Evolutionary conservation across 306 rosid species (phyloP).

Genomic region (Quercus wislizeni): DNA sequence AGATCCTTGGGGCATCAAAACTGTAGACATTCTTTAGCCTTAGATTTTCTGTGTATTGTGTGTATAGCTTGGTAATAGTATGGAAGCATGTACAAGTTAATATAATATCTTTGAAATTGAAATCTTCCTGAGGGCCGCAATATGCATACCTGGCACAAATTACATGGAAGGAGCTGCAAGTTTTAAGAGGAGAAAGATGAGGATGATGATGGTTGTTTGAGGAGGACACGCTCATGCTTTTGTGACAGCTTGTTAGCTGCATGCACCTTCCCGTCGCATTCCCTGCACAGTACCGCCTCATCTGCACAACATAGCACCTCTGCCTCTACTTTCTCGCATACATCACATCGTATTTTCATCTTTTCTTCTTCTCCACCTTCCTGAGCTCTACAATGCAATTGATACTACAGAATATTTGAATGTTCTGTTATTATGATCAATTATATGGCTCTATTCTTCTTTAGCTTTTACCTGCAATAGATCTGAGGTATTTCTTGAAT

Average conservation of each 20-base stretch:
- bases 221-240: constrained; percentile 4
- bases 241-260: constrained; percentile 12
- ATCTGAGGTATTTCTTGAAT: no score
- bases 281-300: constrained; percentile 12
- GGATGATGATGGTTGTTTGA: background rate
- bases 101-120: background rate
- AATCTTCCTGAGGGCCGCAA: background rate
- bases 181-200: background rate
- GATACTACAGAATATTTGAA: no score
- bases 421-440: no score
- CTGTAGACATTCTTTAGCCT: no score
- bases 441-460: no score
- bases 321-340: constrained; percentile 13
- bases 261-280: constrained; percentile 5
- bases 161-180: background rate
- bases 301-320: constrained; percentile 14
- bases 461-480: no score
- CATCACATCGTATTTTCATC: constrained; percentile 1
- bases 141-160: background rate
- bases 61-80: no score
- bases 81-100: no score
- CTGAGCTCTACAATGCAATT: no score
- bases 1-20: no score
- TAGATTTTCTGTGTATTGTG: no score
- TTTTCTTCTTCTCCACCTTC: background rate